phyloP scores from a whole-genome alignment of 805 yeast genomes.

The Myxozyma sirexii region DNA sequence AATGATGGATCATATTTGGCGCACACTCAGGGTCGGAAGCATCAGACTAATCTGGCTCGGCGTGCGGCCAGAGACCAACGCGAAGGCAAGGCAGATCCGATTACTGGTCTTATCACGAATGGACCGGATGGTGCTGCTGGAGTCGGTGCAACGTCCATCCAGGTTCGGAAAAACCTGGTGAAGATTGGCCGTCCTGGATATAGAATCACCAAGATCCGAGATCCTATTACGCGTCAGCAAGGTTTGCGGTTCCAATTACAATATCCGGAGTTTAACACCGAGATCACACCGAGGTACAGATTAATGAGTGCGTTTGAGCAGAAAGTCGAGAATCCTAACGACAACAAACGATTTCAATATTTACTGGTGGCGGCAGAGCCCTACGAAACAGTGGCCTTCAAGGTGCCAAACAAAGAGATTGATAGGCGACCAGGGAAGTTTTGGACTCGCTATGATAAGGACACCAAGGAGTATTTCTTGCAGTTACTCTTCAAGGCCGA shows the following conservation, averaged over 20 bases:
- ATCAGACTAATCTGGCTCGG: conserved; percentile 69
- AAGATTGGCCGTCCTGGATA: conserved; percentile 77
- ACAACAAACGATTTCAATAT: conserved; percentile 59
- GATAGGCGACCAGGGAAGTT: conserved; percentile 46
- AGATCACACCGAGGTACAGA: conserved; percentile 63
- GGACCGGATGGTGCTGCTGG: conserved; percentile 24
- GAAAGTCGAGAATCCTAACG: conserved; percentile 51
- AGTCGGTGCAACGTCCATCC: conserved; percentile 43
- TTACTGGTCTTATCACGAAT: conserved; percentile 14
- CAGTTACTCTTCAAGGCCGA: conserved; percentile 60
- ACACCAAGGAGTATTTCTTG: conserved; percentile 65
- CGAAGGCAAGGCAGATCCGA: conserved; percentile 33
- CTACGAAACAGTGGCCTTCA: conserved; percentile 76
- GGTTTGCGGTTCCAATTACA: conserved; percentile 71
- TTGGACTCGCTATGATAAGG: conserved; percentile 77
- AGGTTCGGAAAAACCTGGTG: conserved; percentile 51
- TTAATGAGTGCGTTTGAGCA: conserved; percentile 80
- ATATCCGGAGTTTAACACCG: conserved; percentile 52
- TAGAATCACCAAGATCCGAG: conserved; percentile 67
- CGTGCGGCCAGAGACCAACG: conserved; percentile 47
- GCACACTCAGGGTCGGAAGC: conserved; percentile 84
- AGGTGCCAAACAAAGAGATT: conserved; percentile 65
- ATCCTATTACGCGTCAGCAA: conserved; percentile 56
- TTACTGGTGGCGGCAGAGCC: conserved; percentile 87
- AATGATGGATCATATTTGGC: conserved; percentile 79